Base-by-base conservation (phyloP, 768 basidiomycete species). In the Tricholoma sp. region DNA sequence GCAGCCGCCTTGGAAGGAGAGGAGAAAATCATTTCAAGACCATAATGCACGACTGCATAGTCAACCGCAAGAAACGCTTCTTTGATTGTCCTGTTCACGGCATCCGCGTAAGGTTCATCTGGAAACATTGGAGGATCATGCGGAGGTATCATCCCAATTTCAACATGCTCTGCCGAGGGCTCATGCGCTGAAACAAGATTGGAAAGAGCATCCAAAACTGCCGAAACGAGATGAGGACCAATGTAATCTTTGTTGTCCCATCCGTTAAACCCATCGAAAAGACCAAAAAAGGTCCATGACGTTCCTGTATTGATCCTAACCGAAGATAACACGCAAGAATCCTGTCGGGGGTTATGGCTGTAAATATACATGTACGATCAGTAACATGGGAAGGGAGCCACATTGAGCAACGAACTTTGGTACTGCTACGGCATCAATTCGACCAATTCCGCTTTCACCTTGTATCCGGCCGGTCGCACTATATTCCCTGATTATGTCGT, bases 201-300 rank as follows among this genome's bases (percentile, higher is more conserved):
- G 19, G 27, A 7, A 24, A 64, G 54, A 12, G 57, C 52, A 7
- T 55, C 53, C 29, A 55, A 24, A 24, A 62, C 8, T 29, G 37
- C 8, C 21, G 10, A 14, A 19, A 53, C n/a, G 35, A 39, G 52
- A 9, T n/a, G 14, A 19, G 8, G 18, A 53, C 37, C 9, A 71
- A 64, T 58, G 66, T 66, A 9, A 57, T 50, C 49, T 65, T 68
- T 21, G 71, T 75, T 46, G 3, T 66, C 63, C 54, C 60, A 61
- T 35, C 74, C 71, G 50, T 60, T 65, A 52, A 70, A 69, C 8
- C 71, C 72, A 55, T 75, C 69, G 49, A 66, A 64, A 22, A 74
- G 59, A 4, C 67, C 64, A 52, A 73, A 71, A 18, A 75, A 64
- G 19, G 70, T 68, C 73, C 72, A 75, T 18, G 59, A 52, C 18